A percentile compares a stretch with the other conserved stretches of the same genome.
Evolutionary conservation across 768 basidiomycete genomes (phyloP).

Genomic region (Scleroderma bovista): DNA sequence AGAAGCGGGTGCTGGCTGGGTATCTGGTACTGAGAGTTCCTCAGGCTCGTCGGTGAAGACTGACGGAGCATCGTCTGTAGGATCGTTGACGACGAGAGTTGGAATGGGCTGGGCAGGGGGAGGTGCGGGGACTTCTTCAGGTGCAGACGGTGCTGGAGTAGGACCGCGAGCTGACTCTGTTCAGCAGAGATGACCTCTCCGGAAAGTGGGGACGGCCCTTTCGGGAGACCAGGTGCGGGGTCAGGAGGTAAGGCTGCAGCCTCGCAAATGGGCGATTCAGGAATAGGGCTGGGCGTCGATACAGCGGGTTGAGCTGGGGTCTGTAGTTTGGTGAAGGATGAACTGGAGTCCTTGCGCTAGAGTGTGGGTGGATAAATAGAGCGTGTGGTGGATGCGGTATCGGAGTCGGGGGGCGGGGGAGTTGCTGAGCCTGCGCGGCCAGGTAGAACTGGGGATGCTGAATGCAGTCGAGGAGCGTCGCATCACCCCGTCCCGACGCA

Average conservation of each 20-base stretch:
- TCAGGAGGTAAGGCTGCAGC: conserved; percentile 37
- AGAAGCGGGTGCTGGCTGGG: conserved; percentile 6
- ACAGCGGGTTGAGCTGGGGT: conserved; percentile 25
- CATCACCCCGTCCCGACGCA: conserved; percentile 57
- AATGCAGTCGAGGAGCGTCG: conserved; percentile 58
- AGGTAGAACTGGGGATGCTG: conserved; percentile 33
- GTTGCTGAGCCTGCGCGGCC: conserved; percentile 21
- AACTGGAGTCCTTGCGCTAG: conserved; percentile 24
- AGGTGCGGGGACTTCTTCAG: conserved; percentile 9
- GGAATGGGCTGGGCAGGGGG: conserved; percentile 10
- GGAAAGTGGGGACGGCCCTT: conserved; percentile 41
- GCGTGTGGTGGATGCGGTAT: conserved; percentile 18
- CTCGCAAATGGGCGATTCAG: conserved; percentile 63
- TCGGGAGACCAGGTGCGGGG: conserved; percentile 15
- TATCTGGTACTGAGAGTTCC: conserved; percentile 14
- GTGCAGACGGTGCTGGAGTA: conserved; percentile 16
- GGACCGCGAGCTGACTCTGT: conserved; percentile 11
- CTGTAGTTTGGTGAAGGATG: conserved; percentile 30
- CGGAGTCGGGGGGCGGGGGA: conserved; percentile 24
- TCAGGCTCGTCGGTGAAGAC: conserved; percentile 52
- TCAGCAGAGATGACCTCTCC: conserved; percentile 23
- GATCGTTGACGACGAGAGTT: conserved; percentile 7
- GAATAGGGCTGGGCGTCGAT: conserved; percentile 55
- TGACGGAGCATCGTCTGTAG: conserved; percentile 30
- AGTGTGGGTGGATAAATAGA: conserved; percentile 22